Conservation (phyloP, 2,329 filamentous ascomycete species). For the Ascochyta lentis region DNA sequence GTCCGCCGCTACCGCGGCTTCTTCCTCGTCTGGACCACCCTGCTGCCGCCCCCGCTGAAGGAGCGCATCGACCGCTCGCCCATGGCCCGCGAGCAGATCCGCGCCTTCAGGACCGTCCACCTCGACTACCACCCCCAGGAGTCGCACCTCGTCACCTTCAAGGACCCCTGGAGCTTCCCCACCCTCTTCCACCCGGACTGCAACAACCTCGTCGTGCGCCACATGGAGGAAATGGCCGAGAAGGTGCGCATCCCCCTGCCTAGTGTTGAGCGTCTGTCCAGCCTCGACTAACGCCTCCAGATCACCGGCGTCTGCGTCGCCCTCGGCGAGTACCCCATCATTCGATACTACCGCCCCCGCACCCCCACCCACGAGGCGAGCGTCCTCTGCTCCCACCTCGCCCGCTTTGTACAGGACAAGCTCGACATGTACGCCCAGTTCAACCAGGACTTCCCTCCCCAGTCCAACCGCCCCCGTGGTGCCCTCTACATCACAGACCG, state of each 20-base stretch:
- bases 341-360: constrained; percentile 85
- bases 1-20: constrained; percentile 78
- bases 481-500: constrained; percentile 87
- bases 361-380: constrained; percentile 82
- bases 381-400: constrained; percentile 86
- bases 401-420: constrained; percentile 89
- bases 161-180: constrained; percentile 95
- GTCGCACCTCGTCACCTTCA: constrained; percentile 87
- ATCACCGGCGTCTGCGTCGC: constrained; percentile 87
- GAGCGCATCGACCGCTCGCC: constrained; percentile 76
- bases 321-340: constrained; percentile 90
- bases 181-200: constrained; percentile 89
- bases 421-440: constrained; percentile 87
- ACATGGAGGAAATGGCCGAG: constrained; percentile 85
- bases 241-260: constrained; percentile 65
- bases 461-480: constrained; percentile 77
- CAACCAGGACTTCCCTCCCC: constrained; percentile 83
- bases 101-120: constrained; percentile 81
- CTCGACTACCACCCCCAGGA: constrained; percentile 91
- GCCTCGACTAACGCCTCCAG: constrained; percentile 52
- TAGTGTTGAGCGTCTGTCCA: no score
- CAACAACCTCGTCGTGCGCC: constrained; percentile 79
- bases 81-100: constrained; percentile 74
- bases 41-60: constrained; percentile 73
- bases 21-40: constrained; percentile 85